Evolutionary conservation across 148 eudicot species (phyloP).

Genomic region (Silene latifolia): DNA sequence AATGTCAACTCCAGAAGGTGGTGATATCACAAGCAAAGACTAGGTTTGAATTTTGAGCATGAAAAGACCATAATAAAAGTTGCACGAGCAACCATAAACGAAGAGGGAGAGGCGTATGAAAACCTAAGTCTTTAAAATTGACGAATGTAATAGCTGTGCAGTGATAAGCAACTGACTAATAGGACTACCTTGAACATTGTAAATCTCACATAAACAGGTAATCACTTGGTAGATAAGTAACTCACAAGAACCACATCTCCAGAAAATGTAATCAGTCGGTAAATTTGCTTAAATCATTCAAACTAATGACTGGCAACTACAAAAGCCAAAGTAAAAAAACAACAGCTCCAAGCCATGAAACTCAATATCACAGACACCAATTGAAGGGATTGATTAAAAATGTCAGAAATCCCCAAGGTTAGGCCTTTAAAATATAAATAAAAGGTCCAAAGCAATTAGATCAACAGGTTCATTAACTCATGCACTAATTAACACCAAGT

Average conservation of each 20-base stretch:
- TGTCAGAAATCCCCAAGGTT: background rate
- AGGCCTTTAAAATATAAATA: too few relatives aligned
- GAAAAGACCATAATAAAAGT: background rate
- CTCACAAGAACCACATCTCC: background rate
- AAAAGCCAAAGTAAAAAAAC: background rate
- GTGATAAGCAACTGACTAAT: background rate
- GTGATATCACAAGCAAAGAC: background rate
- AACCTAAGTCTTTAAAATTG: background rate
- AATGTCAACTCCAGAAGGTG: background rate
- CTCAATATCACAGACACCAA: background rate
- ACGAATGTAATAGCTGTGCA: background rate
- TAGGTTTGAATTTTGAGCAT: background rate
- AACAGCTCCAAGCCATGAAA: background rate
- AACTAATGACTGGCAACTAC: background rate
- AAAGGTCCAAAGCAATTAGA: background rate
- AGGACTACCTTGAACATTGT: background rate
- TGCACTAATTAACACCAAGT: background rate
- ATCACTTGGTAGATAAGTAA: background rate
- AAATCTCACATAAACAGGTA: background rate
- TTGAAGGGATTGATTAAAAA: background rate
- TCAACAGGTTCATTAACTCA: too few relatives aligned
- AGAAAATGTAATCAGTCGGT: background rate
- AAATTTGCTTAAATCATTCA: background rate
- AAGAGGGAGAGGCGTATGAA: background rate
- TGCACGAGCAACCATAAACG: background rate